Percentiles rank a stretch among this genome's conserved stretches.
These are phyloP conservation scores for Pugionium cornutum DNA, from an alignment of 345 rosid genomes.

Conservation along the genomic window DNA sequence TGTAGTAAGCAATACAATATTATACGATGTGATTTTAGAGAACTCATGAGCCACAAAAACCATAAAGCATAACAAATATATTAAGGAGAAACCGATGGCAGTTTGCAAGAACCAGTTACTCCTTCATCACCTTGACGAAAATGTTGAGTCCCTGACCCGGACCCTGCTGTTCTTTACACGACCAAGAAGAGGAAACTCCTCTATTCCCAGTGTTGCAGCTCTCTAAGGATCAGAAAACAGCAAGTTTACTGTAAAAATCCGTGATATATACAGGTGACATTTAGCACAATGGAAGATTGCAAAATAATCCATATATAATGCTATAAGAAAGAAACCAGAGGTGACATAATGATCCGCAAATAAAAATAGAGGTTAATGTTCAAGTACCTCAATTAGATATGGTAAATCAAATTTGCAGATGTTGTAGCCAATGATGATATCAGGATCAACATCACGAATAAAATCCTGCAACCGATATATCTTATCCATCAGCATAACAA, in stretches of 20 bases:
- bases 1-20: constrained; percentile 7
- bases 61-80: constrained; percentile 12
- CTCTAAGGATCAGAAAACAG: constrained; percentile 53
- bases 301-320: constrained; percentile 4
- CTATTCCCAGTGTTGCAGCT: constrained; percentile 80
- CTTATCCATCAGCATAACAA: constrained; percentile 32
- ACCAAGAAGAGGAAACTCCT: constrained; percentile 87
- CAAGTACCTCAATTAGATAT: constrained; percentile 88
- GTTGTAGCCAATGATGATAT: constrained; percentile 94
- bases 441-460: constrained; percentile 90
- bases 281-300: constrained; percentile 13
- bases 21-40: constrained; percentile 1
- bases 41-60: constrained; percentile 16
- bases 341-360: constrained; percentile 16
- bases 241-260: constrained; percentile 14
- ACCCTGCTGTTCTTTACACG: constrained; percentile 87
- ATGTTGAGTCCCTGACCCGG: constrained; percentile 81
- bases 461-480: constrained; percentile 66
- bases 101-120: constrained; percentile 20
- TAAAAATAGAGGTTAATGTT: constrained; percentile 18
- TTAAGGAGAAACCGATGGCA: constrained; percentile 15
- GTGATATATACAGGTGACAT: constrained; percentile 18
- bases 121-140: constrained; percentile 78
- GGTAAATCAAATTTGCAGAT: constrained; percentile 99
- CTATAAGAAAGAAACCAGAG: constrained; percentile 17